Base-by-base conservation (phyloP, 108 stramenopile species). In the Nitzschia sp. region DNA sequence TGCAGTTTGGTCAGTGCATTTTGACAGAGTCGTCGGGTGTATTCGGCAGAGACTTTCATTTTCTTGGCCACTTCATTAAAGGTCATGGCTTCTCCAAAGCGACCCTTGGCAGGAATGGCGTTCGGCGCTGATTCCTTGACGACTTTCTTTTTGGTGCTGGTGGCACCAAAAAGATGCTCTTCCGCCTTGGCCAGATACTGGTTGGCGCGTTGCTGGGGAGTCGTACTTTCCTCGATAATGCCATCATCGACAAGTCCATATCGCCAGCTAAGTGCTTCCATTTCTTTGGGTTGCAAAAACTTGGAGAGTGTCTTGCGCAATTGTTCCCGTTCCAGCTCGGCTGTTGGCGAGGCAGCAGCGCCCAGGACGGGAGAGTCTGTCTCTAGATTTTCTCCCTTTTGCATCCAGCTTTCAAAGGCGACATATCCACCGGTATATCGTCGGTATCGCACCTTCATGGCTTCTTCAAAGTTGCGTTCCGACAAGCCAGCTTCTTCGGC, bases 31-130 rank as follows among this genome's bases (percentile, higher is more conserved):
- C 87, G 63, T 51, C 93, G 71, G 28, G 85, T 84, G 71, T 94
- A 90, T 65, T 94, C 93, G 30, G 84, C 88, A 13, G 90, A 91
- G 27, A 91, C 75, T 36, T 80, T 56, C 93, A 94, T 89, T 36
- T 70, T 66, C 68, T 85, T 83, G 18, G 89, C 93, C 38, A 94
- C 85, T 81, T 94, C 93, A 18, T 70, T 74, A 71, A 90, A 94
- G 26, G 74, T 78, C 75, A 91, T 79, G 63, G 80, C 75, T 81
- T 85, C 77, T 26, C 86, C 80, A 54, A 72, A 75, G 47, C 63
- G 53, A 54, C 78, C 83, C 53, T 72, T 77, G 23, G 61, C n/a
- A 17, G 53, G 27, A 30, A 35, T 23, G 9, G 74, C 17, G 2
- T 57, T 51, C 15, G 54, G 36, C 5, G 6, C 36, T 28, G 71